These are phyloP conservation scores for Agroathelia rolfsii DNA, from an alignment of 1,284 basidiomycete genomes.

Conservation along the genomic window DNA sequence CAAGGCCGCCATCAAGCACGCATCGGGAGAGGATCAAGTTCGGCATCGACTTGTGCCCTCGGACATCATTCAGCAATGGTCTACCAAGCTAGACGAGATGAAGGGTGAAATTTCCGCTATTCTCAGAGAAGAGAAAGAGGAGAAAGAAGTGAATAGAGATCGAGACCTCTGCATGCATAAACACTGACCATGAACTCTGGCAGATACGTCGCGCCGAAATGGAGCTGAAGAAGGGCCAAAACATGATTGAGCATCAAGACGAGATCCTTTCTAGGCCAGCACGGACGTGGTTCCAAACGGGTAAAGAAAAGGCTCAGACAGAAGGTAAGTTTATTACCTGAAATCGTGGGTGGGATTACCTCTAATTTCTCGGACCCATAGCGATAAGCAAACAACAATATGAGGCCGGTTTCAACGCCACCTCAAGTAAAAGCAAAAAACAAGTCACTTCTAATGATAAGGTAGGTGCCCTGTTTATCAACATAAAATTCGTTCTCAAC, in stretches of 20 bases:
- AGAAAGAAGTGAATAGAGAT: constrained; percentile 61
- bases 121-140: constrained; percentile 89
- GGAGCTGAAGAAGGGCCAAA: constrained; percentile 92
- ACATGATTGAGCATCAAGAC: constrained; percentile 89
- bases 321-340: constrained; percentile 47
- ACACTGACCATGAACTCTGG: too few species aligned
- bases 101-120: constrained; percentile 79
- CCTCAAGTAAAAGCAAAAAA: too few species aligned
- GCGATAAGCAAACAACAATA: constrained; percentile 68
- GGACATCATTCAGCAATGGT: constrained; percentile 71
- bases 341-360: constrained; percentile 5
- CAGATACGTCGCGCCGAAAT: constrained; percentile 90
- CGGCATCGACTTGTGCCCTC: constrained; percentile 83
- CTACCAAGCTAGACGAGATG: constrained; percentile 59
- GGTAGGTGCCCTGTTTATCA: too few species aligned
- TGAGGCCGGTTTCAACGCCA: constrained; percentile 38
- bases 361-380: constrained; percentile 23
- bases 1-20: constrained; percentile 90
- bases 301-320: constrained; percentile 74
- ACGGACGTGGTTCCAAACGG: constrained; percentile 94
- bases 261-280: constrained; percentile 94
- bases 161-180: constrained; percentile 4
- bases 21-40: constrained; percentile 70
- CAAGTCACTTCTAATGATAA: too few species aligned
- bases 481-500: constrained; percentile 6